A percentile compares a stretch with the other conserved stretches of the same genome.
These are phyloP conservation scores for Aspergillus sp. DNA, from an alignment of 2,329 filamentous ascomycete species.

Conservation along the genomic window DNA sequence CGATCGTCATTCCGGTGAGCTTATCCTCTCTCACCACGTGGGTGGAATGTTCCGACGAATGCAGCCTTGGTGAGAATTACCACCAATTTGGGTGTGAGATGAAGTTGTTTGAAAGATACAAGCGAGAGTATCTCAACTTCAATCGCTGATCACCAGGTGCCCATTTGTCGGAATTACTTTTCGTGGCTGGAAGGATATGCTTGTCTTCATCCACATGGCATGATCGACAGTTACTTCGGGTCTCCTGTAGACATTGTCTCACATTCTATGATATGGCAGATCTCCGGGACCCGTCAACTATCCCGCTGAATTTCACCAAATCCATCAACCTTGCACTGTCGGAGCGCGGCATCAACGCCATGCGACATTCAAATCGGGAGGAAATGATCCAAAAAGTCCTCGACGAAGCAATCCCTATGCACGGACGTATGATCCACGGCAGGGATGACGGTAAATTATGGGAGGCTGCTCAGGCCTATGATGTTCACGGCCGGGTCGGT, in stretches of 20 bases:
- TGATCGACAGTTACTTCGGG: slow-evolving; percentile 1
- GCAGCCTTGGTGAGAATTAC: too few relatives aligned
- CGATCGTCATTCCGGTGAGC: too few relatives aligned
- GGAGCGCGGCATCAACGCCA: slow-evolving; percentile 86
- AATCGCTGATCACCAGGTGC: too few relatives aligned
- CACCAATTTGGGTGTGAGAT: too few relatives aligned
- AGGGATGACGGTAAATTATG: slow-evolving; percentile 64
- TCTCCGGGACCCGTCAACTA: slow-evolving; percentile 76
- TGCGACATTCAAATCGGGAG: slow-evolving; percentile 66
- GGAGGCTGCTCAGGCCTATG: slow-evolving; percentile 82
- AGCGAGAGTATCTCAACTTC: too few relatives aligned
- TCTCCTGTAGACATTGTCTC: slow-evolving; percentile 2
- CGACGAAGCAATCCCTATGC: slow-evolving; percentile 81
- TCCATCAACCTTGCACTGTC: slow-evolving; percentile 98
- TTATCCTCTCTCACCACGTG: too few relatives aligned
- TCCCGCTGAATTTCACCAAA: slow-evolving; percentile 90
- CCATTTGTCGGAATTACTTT: too few relatives aligned
- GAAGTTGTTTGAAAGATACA: too few relatives aligned
- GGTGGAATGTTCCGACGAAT: too few relatives aligned
- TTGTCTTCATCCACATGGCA: neutral
- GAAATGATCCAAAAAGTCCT: slow-evolving; percentile 72
- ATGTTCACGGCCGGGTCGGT: slow-evolving; percentile 77
- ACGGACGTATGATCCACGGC: slow-evolving; percentile 94
- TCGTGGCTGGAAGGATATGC: too few relatives aligned
- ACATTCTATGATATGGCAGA: slow-evolving; percentile 53